A percentile compares a stretch with the other conserved stretches of the same genome.
These are phyloP conservation scores for Euphorbia pulcherrima DNA, from an alignment of 345 rosid species.

Conservation along the genomic window DNA sequence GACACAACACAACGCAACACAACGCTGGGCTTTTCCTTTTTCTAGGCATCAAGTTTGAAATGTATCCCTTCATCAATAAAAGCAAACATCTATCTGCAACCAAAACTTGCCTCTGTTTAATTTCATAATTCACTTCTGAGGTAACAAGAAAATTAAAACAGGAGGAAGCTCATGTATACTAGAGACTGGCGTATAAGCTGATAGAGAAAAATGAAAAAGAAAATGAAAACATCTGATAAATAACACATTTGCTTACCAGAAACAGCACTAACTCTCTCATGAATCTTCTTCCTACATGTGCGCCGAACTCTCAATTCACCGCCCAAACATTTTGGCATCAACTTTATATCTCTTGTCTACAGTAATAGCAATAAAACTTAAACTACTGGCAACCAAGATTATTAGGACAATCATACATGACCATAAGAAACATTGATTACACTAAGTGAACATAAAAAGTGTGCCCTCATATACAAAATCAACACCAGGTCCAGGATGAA, in stretches of 20 bases:
- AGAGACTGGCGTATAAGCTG: not conserved
- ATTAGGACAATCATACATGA: not conserved
- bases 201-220: not conserved
- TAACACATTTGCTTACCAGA: constrained; percentile 46
- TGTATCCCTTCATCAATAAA: not conserved
- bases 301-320: constrained; percentile 60
- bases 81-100: not conserved
- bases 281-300: constrained; percentile 70
- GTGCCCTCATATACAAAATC: not conserved
- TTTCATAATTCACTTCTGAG: not conserved
- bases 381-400: not conserved
- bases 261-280: constrained; percentile 69
- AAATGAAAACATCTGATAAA: no score
- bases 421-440: not conserved
- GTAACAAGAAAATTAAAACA: not conserved
- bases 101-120: not conserved
- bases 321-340: constrained; percentile 57
- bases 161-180: not conserved
- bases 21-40: not conserved
- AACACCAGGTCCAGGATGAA: not conserved
- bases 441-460: not conserved
- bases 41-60: not conserved
- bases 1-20: not conserved
- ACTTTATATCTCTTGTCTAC: constrained; percentile 76
- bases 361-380: constrained; percentile 1